Evolutionary conservation across 768 basidiomycete species (phyloP).

Genomic region (Naganishia friedmannii): DNA sequence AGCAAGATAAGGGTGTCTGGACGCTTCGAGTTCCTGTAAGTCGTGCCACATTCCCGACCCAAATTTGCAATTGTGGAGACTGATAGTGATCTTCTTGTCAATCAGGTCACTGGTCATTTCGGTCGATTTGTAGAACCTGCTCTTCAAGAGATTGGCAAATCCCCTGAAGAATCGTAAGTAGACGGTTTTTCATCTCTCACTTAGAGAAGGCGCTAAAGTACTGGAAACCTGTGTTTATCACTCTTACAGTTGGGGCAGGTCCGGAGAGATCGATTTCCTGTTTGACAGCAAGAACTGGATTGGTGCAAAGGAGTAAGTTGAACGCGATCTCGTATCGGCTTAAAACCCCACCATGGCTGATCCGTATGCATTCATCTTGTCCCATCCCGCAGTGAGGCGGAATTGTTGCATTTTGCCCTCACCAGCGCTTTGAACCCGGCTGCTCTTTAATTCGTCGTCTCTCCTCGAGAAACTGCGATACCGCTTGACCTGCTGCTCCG

Average conservation of each 20-base stretch:
- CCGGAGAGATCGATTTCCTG: slow-evolving; percentile 45
- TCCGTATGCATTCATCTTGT: background rate
- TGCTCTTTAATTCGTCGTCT: slow-evolving; percentile 11
- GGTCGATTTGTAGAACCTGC: slow-evolving; percentile 17
- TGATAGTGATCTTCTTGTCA: background rate
- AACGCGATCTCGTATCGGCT: too few relatives aligned
- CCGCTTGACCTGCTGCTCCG: slow-evolving; percentile 3
- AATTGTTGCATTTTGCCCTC: slow-evolving; percentile 44
- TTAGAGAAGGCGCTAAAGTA: background rate
- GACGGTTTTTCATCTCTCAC: background rate
- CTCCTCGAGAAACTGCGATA: background rate
- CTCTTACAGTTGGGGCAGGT: slow-evolving; percentile 25
- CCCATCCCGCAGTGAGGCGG: slow-evolving; percentile 39
- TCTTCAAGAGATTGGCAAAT: background rate
- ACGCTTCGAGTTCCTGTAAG: slow-evolving; percentile 21
- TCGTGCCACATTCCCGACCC: background rate
- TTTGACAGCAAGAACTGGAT: slow-evolving; percentile 50
- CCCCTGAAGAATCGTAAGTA: slow-evolving; percentile 20
- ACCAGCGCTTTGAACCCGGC: slow-evolving; percentile 35
- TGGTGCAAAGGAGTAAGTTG: slow-evolving; percentile 47
- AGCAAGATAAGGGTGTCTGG: slow-evolving; percentile 15
- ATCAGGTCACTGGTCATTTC: slow-evolving; percentile 22
- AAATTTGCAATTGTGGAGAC: background rate
- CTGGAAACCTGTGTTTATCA: background rate
- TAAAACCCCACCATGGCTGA: background rate